A percentile compares a stretch with the other conserved stretches of the same genome.
These are phyloP conservation scores for Exophiala aquamarina DNA, from an alignment of 2,329 filamentous ascomycete species.

Conservation along the genomic window DNA sequence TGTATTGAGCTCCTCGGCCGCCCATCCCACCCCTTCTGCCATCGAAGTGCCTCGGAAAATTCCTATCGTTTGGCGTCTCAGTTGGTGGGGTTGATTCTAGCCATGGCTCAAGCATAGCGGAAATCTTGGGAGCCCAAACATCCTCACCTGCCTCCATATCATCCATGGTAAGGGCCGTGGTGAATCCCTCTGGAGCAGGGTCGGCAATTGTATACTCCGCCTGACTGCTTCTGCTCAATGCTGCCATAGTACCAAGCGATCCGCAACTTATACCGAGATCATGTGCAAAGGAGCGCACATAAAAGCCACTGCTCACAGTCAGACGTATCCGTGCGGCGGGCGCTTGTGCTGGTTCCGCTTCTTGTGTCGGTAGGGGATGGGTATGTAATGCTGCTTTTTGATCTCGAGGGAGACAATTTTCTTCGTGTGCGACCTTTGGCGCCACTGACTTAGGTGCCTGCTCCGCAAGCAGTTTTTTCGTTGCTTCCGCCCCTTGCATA, in stretches of 20 bases:
- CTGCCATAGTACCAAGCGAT: constrained; percentile 82
- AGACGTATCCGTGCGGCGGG: constrained; percentile 81
- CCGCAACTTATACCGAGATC: constrained; percentile 81
- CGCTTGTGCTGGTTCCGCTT: constrained; percentile 35
- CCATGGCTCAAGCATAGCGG: constrained; percentile 56
- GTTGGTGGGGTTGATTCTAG: constrained; percentile 40
- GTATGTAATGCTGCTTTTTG: constrained; percentile 29
- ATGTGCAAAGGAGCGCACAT: constrained; percentile 90
- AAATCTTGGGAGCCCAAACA: constrained; percentile 77
- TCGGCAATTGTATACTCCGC: constrained; percentile 60
- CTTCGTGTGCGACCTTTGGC: constrained; percentile 19
- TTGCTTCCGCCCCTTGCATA: constrained; percentile 38
- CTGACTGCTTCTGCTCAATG: constrained; percentile 77
- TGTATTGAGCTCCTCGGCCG: neutral
- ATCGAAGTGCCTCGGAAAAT: neutral
- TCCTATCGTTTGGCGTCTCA: no score
- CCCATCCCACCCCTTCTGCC: constrained; percentile 4
- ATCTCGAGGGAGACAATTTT: constrained; percentile 21
- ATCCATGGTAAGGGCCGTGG: constrained; percentile 68
- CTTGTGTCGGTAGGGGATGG: constrained; percentile 22
- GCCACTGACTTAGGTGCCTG: neutral
- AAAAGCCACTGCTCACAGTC: constrained; percentile 94
- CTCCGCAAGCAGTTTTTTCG: constrained; percentile 10
- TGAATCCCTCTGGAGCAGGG: constrained; percentile 46
- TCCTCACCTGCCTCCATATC: constrained; percentile 75